Base-by-base conservation (phyloP, 2,329 filamentous ascomycete species). In the Penicillium janthinellum region DNA sequence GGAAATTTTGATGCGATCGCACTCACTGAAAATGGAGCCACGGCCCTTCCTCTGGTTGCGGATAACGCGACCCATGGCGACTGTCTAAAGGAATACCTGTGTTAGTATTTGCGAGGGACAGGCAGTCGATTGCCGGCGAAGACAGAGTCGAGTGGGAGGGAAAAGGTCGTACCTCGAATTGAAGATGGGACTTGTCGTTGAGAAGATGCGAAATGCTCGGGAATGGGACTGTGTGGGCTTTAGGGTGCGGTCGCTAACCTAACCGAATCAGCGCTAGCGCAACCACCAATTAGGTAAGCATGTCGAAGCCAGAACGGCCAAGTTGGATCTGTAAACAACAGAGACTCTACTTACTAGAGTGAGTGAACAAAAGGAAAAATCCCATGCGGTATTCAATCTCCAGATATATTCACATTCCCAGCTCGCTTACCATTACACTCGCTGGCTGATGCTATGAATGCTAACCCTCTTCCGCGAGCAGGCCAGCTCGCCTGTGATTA, bases 1-100 rank as follows among this genome's bases (percentile, higher is more conserved):
- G 51, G 49, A 41, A 60, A 62, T 63, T 64, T 58, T 67, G 64
- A 57, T 67, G 68, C 70, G 70, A 78, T 78, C 81, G 79, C 78
- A 84, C 84, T 78, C 80, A 82, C 85, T 90, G 84, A 91, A 91
- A 82, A 91, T 90, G 72, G 86, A 89, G 80, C 88, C 88, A 81
- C 88, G 88, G 80, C 88, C 86, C 83, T 88, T 88, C 80, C 87
- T 87, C 85, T 91, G 88, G 82, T 90, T 91, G 77, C 88, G 84
- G 78, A 90, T 90, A 75, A 90, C 88, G 79, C 88, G 84, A 86
- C 86, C 86, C 86, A 82, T 81, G 74, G 74, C 76, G 77, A 74
- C 75, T 78, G 69, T 76, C 75, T 79, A 71, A 61, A 62, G 60
- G 63, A 70, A 59, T 62, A 69, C 64, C 68, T 70, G 66, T 57